Base-by-base conservation (phyloP, 352 stramenopile species). In the Phytophthora syringae region DNA sequence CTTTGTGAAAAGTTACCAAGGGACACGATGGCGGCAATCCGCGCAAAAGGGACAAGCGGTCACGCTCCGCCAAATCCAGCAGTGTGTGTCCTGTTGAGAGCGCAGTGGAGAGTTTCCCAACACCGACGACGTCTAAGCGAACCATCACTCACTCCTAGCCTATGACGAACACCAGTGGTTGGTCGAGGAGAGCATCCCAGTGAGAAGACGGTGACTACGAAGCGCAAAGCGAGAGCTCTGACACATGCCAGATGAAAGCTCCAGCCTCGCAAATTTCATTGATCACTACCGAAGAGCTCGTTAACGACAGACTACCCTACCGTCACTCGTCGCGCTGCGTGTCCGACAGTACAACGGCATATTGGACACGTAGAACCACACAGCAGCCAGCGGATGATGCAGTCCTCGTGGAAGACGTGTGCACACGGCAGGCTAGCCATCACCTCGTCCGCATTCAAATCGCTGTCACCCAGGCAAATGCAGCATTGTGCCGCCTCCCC, bases 341-440 rank as follows among this genome's bases (percentile, higher is more conserved):
- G 36, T 30, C 43, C 52, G 52, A 73, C 52, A 55, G 36, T 28
- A 2, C 37, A 43, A 12, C 80, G 80, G 22, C 79, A 90, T 11
- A 88, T 58, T 5, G 81, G 81, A 30, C 81, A 90, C 7, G 77
- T 86, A 32, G 65, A 70, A 36, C 77, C 79, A 10, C 72, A 71
- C 21, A 72, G 76, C 34, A 88, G 77, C 81, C 81, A 90, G 51
- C 73, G 69, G 42, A 88, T 76, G 28, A 88, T 72, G 45, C 81
- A 90, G 66, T 80, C 60, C 65, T 88, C 79, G 57, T 88, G 81
- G 49, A 86, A 90, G 24, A 70, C 48, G 52, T 90, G 81, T 13
- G 22, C 22, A 28, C 81, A 90, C 16, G 79, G 69, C 37, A 88
- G 52, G 11, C 57, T 47, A 12, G 81, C 70, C 67, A 82, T 70